Evolutionary conservation across 176 grass and related monocot genomes (phyloP), one percentile per base, ranked within the genome.

Genomic region (Hyparrhenia diplandra): DNA sequence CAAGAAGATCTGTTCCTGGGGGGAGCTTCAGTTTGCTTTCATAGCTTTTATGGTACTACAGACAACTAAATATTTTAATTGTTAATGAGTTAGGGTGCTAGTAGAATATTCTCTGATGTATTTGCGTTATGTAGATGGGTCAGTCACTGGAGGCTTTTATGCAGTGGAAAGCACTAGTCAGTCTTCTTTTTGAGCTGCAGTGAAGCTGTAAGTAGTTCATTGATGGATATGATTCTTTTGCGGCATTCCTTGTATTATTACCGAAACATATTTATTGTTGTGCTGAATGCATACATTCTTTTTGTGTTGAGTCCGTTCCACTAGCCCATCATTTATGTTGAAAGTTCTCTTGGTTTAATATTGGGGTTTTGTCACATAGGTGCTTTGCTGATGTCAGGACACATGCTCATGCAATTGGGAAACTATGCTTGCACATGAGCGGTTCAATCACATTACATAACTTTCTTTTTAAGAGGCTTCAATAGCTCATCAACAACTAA

Each of bases 41-140:
- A 70, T 97, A 87, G 83, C 95, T 70, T 97, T 97, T 89, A 94
- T 97, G 95, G 95, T 98, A 94, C 13, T 74, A 37, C 59, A 37
- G 39, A 23, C 5, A 80, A 45, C 14, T 29, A 67, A 81, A 75
- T 16, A 39, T 70, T 43, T 62, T 30, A 51, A 32, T 54, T 31
- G 25, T 37, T 69, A 55, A 55, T 37, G 77, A n/a, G 21, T 80
- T 68, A 54, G 23, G 13, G 13, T 39, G 36, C 29, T 0, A 24
- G 8, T 74, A 4, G 5, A 61, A 27, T 63, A 13, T 70, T 75
- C 4, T 55, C 58, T 83, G 78, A 87, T 25, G 18, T 60, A 66
- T 80, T 67, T 76, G 47, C 66, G 31, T 64, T 82, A 47, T 76
- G 80, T 59, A 98, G 95, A 98, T 98, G 90, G 92, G 90, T 11